Base-by-base conservation (phyloP, 345 rosid species). In the Physaria fendleri region DNA sequence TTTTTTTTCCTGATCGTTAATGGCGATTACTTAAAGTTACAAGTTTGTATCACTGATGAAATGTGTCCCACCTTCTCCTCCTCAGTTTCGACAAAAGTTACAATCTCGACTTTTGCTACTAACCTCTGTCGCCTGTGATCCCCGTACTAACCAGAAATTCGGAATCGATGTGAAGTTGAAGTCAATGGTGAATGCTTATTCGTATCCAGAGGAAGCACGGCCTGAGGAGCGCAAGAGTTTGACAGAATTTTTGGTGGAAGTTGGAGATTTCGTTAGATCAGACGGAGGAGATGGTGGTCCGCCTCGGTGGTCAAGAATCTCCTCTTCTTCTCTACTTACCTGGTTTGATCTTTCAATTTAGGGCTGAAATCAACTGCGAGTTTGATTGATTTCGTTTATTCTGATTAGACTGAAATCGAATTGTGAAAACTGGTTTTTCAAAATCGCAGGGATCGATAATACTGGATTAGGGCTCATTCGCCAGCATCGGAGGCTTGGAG, bases 401-500 rank as follows among this genome's bases (percentile, higher is more conserved):
- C 16, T 18, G 16, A 6, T 39, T 9, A 5, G 2, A 16, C 43
- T n/a, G n/a, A n/a, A n/a, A n/a, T n/a, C n/a, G n/a, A n/a, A n/a
- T n/a, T n/a, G n/a, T n/a, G n/a, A n/a, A n/a, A n/a, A n/a, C n/a
- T n/a, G n/a, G n/a, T n/a, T n/a, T n/a, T n/a, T n/a, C n/a, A n/a
- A n/a, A n/a, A 2, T 6, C 13, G 22, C 66, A 88, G 94, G 96
- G 32, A 79, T 85, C 20, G 90, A 88, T 62, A 90, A 94, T 17
- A 79, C 82, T 38, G 96, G 90, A 54, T 75, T 83, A 51, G 90
- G 94, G 4, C 87, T 88, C 30, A 65, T 61, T 59, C 73, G 44
- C 52, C 94, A 88, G 33, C 83, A 85, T 52, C 56, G 49, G 49
- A 76, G 49, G 40, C 80, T 88, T 3, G 90, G 85, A 48, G 79